phyloP scores from a whole-genome alignment of 1,139 yeast species.

The Hanseniaspora uvarum region DNA sequence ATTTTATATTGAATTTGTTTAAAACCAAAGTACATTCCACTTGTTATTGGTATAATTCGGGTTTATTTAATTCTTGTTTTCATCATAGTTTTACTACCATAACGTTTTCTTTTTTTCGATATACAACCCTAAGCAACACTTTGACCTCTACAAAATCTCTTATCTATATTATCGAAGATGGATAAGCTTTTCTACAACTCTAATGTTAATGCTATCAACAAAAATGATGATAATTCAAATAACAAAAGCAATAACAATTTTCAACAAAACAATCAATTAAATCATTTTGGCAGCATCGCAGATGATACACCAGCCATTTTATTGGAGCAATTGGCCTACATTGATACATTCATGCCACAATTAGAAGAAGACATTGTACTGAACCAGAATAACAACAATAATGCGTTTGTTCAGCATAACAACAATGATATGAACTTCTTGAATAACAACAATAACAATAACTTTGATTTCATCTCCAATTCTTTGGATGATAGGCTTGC shows the following conservation, averaged over 20 bases:
- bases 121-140: too few species aligned
- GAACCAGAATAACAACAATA: slow-evolving; percentile 1
- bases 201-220: not conserved
- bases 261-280: not conserved
- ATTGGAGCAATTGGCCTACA: slow-evolving; percentile 64
- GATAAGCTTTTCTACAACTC: not conserved
- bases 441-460: not conserved
- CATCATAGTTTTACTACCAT: too few species aligned
- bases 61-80: too few species aligned
- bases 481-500: slow-evolving; percentile 56
- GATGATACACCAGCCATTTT: slow-evolving; percentile 54
- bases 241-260: not conserved
- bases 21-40: too few species aligned
- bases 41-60: too few species aligned
- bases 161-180: too few species aligned
- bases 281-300: not conserved
- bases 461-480: not conserved
- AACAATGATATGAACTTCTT: not conserved
- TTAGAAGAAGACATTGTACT: slow-evolving; percentile 31
- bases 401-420: not conserved
- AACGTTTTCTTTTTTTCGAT: too few species aligned
- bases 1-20: too few species aligned
- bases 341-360: slow-evolving; percentile 58
- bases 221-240: not conserved
- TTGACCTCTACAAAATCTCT: too few species aligned